Evolutionary conservation across 257 asterid genomes (phyloP).

Genomic region (Scutellaria galericulata): DNA sequence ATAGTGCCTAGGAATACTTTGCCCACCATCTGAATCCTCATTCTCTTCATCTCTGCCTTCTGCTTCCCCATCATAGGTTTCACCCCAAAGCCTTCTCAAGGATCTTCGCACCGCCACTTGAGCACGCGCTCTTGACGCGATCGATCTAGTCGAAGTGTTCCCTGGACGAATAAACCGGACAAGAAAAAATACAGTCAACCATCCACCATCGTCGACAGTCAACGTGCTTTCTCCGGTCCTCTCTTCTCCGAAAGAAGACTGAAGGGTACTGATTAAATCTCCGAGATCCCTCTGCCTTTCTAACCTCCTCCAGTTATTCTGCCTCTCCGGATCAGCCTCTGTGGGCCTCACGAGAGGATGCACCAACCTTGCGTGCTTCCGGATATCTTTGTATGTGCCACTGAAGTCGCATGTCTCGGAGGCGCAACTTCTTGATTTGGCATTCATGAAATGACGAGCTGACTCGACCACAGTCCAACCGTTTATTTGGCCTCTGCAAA

Average conservation of each 20-base stretch:
- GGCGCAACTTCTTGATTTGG: conserved; percentile 80
- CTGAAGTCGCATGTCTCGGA: conserved; percentile 74
- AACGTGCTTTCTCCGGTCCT: conserved; percentile 56
- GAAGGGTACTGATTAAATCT: conserved; percentile 75
- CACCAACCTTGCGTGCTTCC: conserved; percentile 78
- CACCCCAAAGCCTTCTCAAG: conserved; percentile 76
- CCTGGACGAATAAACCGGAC: conserved; percentile 69
- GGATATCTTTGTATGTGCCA: conserved; percentile 74
- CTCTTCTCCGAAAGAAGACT: conserved; percentile 73
- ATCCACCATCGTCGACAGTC: conserved; percentile 67
- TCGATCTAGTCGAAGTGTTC: conserved; percentile 52
- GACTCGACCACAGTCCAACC: conserved; percentile 75
- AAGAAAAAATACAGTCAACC: conserved; percentile 70
- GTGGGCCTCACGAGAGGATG: conserved; percentile 85
- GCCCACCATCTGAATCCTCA: conserved; percentile 31
- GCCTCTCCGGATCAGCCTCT: conserved; percentile 83
- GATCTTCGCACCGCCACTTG: conserved; percentile 55
- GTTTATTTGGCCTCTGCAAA: conserved; percentile 73
- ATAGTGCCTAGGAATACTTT: conserved; percentile 30
- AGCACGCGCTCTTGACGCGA: conserved; percentile 55
- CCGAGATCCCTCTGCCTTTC: conserved; percentile 85
- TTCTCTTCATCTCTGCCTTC: conserved; percentile 46
- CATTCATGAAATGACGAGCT: conserved; percentile 78
- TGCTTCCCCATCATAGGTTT: conserved; percentile 54
- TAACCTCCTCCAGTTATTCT: conserved; percentile 76